Evolutionary conservation across 805 yeast genomes (phyloP), one percentile per base, ranked within the genome.

Genomic region (baker's yeast (Saccharomyces cerevisiae)): DNA sequence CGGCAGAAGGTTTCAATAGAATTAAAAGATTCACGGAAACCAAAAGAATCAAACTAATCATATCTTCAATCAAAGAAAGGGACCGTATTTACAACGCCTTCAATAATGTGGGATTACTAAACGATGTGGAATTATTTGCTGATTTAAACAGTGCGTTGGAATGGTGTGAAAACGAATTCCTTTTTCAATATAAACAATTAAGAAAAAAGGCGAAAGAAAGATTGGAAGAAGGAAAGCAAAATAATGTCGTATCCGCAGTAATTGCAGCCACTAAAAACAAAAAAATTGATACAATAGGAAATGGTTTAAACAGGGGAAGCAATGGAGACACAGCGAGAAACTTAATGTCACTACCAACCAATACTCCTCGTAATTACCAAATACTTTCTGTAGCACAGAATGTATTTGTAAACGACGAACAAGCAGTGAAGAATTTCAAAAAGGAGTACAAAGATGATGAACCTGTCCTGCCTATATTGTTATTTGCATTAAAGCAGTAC

Each of bases 141-240:
- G 86, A 88, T 52, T 76, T 94, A 61, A 94, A 94, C 66, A 80
- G 86, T 53, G 96, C 96, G 0, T 76, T 94, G 47, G 98, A 94
- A 70, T 92, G 96, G 96, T 89, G 97, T 74, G 99, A 94, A 69
- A 92, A 94, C 70, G 84, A 85, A 61, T 89, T 91, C 61, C 76
- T 94, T 62, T 56, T 59, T 4, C 68, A 72, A 56, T 75, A 73
- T 55, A 72, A 63, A 50, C 62, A 69, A 41, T 58, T 73, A 46
- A 71, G 74, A 30, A 63, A 61, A 26, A 67, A 62, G 32, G 62
- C 65, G 4, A 58, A 57, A 28, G 53, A 49, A 6, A 60, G 54
- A 47, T 43, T 54, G 27, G 54, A 36, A n/a, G 43, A 36, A 36
- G 8, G 43, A 36, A 36, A 56, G 46, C 53, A 53, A 26, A 46